These are phyloP conservation scores for Coemansia brasiliensis DNA, from an alignment of 192 early-diverging fungal species.

Conservation along the genomic window DNA sequence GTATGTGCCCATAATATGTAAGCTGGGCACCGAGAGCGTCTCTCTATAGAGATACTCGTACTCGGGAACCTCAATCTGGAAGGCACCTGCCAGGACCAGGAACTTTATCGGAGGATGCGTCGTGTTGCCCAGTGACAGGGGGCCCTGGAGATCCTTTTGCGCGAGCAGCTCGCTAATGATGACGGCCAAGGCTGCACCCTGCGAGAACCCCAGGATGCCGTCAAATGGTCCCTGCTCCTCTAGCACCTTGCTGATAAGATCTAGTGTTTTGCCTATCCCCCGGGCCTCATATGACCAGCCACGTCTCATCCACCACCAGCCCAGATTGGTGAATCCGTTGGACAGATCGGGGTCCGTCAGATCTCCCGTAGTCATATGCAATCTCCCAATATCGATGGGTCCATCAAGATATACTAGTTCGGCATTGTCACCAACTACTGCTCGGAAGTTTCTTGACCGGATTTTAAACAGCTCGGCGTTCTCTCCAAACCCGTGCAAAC, in stretches of 20 bases:
- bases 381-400: conserved; percentile 36
- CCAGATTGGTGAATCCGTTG: conserved; percentile 39
- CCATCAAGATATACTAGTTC: conserved; percentile 42
- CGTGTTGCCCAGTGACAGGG: conserved; percentile 18
- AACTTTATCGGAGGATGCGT: conserved; percentile 46
- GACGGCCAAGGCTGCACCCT: conserved; percentile 34
- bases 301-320: conserved; percentile 50
- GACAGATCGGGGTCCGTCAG: conserved; percentile 1
- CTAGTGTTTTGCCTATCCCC: conserved; percentile 27
- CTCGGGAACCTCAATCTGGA: conserved; percentile 20
- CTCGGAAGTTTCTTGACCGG: conserved; percentile 35
- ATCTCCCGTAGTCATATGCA: conserved; percentile 30
- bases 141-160: conserved; percentile 9
- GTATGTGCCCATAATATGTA: conserved; percentile 42
- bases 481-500: conserved; percentile 51
- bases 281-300: conserved; percentile 34
- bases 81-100: conserved; percentile 36
- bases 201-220: conserved; percentile 52
- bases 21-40: conserved; percentile 16
- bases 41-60: conserved; percentile 24
- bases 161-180: conserved; percentile 30
- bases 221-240: conserved; percentile 51
- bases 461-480: conserved; percentile 43
- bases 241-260: conserved; percentile 18
- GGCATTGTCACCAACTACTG: conserved; percentile 29